These are phyloP conservation scores for Bassia scoparia DNA, from an alignment of 148 eudicot species.

Conservation along the genomic window DNA sequence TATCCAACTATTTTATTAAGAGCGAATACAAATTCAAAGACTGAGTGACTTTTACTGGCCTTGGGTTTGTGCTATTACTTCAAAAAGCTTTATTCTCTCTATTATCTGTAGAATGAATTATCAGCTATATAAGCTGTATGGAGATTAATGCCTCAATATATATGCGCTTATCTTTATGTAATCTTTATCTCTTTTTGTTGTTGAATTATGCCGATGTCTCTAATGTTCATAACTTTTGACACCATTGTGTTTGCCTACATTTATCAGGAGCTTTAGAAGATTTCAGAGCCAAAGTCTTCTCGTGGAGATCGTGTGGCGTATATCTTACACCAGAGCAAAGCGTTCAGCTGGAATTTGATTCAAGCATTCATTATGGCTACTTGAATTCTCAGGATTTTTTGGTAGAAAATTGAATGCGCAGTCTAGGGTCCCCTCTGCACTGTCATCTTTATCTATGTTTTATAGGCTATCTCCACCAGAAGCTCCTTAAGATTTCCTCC, in stretches of 20 bases:
- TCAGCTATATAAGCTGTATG: neutral
- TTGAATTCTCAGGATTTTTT: conserved; percentile 34
- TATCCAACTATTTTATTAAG: neutral
- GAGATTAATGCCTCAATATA: neutral
- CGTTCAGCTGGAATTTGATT: conserved; percentile 80
- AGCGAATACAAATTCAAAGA: neutral
- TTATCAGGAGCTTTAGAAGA: conserved; percentile 86
- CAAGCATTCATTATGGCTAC: conserved; percentile 89
- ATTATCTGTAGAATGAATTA: neutral
- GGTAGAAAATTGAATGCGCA: conserved; percentile 35
- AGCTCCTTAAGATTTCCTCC: conserved; percentile 22
- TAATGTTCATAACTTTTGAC: conserved; percentile 1
- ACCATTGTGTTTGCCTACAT: conserved; percentile 32
- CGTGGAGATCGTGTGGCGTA: conserved; percentile 81
- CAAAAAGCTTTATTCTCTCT: no score
- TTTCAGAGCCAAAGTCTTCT: conserved; percentile 67
- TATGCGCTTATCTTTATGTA: neutral
- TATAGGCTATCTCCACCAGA: conserved; percentile 30
- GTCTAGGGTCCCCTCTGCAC: conserved; percentile 27
- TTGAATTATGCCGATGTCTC: neutral
- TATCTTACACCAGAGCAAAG: conserved; percentile 78
- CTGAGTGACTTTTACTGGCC: neutral
- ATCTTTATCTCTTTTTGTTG: neutral
- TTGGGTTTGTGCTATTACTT: no score
- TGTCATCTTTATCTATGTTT: conserved; percentile 32